Base-by-base conservation (phyloP, 148 eudicot genomes). In the Chenopodium suecicum region DNA sequence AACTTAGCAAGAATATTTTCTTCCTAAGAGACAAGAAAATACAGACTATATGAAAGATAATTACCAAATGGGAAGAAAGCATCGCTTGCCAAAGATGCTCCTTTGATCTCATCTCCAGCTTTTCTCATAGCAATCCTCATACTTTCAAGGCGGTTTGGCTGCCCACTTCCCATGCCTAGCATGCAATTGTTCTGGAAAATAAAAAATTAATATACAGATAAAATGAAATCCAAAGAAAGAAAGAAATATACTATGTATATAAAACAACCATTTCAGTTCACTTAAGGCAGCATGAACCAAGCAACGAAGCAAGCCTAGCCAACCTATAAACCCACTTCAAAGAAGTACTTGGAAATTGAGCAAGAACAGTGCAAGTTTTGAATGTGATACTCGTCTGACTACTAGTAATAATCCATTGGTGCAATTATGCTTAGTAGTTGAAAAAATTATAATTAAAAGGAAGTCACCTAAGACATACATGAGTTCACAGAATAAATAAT, bases 31-130 rank as follows among this genome's bases (percentile, higher is more conserved):
- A 16, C 54, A 73, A 72, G 44, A 46, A 65, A 41, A 79, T 13
- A 19, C 37, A 27, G 0, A 74, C 12, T 17, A 22, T 16, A 67
- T 20, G 64, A 25, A 68, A 6, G 56, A 23, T 50, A 85, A 79
- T 86, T 92, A 93, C 99, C 98, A 78, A 96, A 96, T 71, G 98
- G 99, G 80, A 96, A 96, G 91, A 96, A 96, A n/a, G 99, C 99
- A 85, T 96, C 99, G 74, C 99, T 96, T 22, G 98, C 99, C 86
- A 96, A 90, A 83, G 98, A 94, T 72, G 98, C 97, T 82, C 98
- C 99, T 82, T 92, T 89, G 81, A 91, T 91, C 76, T 96, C 91
- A 66, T 91, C 91, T 82, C 98, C 98, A 16, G 98, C 99, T 90
- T 96, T 96, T 86, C 85, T 92, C 84, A 86, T 77, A 77, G 99